A percentile compares a stretch with the other conserved stretches of the same genome.
These are phyloP conservation scores for Aspergillus sergii DNA, from an alignment of 2,329 filamentous ascomycete species.

Conservation along the genomic window DNA sequence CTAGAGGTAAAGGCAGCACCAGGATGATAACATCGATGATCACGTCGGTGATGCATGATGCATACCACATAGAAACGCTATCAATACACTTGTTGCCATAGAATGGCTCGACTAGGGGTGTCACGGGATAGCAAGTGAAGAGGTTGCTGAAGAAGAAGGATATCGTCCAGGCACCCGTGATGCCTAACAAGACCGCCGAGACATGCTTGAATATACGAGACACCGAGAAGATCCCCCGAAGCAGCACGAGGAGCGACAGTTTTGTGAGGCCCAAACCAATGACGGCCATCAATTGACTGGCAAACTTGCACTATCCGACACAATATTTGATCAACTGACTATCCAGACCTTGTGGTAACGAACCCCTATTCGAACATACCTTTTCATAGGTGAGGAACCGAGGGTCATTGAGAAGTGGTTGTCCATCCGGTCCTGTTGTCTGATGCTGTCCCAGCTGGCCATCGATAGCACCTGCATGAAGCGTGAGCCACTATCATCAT, in stretches of 20 bases:
- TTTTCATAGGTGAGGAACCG: background rate
- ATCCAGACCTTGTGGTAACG: background rate
- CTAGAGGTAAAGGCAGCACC: background rate
- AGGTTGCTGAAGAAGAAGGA: slow-evolving; percentile 6
- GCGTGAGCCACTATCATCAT: background rate
- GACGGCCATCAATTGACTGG: background rate
- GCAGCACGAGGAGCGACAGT: background rate
- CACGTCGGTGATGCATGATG: background rate
- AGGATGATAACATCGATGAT: slow-evolving; percentile 1
- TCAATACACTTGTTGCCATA: slow-evolving; percentile 8
- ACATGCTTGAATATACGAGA: background rate
- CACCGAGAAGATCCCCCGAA: background rate
- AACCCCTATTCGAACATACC: background rate
- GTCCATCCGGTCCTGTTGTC: background rate
- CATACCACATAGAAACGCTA: background rate
- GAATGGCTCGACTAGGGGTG: slow-evolving; percentile 6
- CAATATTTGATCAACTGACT: background rate
- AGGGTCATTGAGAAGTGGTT: background rate
- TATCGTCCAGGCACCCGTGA: background rate
- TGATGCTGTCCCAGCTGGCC: background rate
- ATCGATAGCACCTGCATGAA: background rate
- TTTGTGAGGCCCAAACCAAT: background rate
- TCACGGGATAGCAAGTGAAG: slow-evolving; percentile 6
- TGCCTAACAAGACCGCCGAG: background rate
- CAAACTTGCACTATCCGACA: background rate